These are phyloP conservation scores for Cruciata laevipes DNA, from an alignment of 257 asterid species.

Conservation along the genomic window DNA sequence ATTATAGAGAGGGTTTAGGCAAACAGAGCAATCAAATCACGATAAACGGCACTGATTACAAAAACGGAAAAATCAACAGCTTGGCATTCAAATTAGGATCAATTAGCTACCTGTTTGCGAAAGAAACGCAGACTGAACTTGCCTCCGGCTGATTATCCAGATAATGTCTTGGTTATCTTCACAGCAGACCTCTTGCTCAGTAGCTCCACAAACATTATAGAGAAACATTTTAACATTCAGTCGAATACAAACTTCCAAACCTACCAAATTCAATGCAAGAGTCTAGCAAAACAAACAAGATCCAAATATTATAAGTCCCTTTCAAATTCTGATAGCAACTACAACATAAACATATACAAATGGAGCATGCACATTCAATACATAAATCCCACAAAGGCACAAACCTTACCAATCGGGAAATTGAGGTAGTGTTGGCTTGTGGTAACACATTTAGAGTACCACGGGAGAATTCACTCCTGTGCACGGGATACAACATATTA, in stretches of 20 bases:
- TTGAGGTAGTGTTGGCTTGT: slow-evolving; percentile 66
- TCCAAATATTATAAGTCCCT: not conserved
- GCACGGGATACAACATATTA: not conserved
- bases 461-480: slow-evolving; percentile 77
- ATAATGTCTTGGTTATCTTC: slow-evolving; percentile 47
- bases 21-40: too few relatives aligned
- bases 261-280: slow-evolving; percentile 2
- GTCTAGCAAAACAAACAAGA: not conserved
- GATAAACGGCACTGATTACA: too few relatives aligned
- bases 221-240: slow-evolving; percentile 55
- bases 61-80: too few relatives aligned
- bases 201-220: slow-evolving; percentile 66
- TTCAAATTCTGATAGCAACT: too few relatives aligned
- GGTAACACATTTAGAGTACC: slow-evolving; percentile 57
- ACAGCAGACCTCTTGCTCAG: slow-evolving; percentile 61
- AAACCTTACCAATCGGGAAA: slow-evolving; percentile 79
- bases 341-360: too few relatives aligned
- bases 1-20: too few relatives aligned
- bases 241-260: slow-evolving; percentile 23
- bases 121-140: too few relatives aligned
- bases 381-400: slow-evolving; percentile 7
- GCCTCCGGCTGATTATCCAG: too few relatives aligned
- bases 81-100: too few relatives aligned
- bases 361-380: not conserved
- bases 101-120: too few relatives aligned